Evolutionary conservation across 2,329 filamentous ascomycete species (phyloP).

Genomic region (Neopestalotiopsis sp.): DNA sequence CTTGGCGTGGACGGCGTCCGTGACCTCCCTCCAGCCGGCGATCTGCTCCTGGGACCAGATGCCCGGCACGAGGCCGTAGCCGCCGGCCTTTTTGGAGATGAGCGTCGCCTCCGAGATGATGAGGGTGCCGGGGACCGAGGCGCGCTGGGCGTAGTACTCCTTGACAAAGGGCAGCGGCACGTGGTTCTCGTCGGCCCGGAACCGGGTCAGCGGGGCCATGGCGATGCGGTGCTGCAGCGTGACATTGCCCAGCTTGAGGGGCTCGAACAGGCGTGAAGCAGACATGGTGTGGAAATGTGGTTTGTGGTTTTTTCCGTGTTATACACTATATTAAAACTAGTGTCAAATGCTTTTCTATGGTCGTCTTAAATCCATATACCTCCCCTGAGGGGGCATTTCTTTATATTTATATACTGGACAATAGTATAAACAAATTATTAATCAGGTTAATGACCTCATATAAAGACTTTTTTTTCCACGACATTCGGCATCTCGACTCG

Average conservation of each 20-base stretch:
- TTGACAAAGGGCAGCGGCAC: conserved; percentile 39
- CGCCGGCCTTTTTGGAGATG: conserved; percentile 52
- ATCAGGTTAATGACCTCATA: conserved; percentile 8
- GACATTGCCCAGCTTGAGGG: conserved; percentile 49
- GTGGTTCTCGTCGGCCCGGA: conserved; percentile 49
- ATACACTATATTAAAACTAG: not conserved
- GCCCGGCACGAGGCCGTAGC: conserved; percentile 54
- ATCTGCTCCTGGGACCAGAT: conserved; percentile 59
- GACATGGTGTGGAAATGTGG: conserved; percentile 8
- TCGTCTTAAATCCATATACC: not conserved
- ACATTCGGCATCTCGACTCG: conserved; percentile 5
- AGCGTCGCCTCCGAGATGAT: conserved; percentile 62
- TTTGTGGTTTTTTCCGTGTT: not conserved
- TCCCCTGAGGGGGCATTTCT: not conserved
- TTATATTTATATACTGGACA: conserved; percentile 1
- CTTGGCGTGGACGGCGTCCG: conserved; percentile 62
- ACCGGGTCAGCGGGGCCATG: conserved; percentile 57
- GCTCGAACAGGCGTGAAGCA: conserved; percentile 41
- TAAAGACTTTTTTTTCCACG: not conserved
- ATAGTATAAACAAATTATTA: conserved; percentile 3
- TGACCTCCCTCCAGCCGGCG: conserved; percentile 60
- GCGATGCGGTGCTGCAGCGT: conserved; percentile 56
- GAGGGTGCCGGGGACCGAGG: conserved; percentile 47
- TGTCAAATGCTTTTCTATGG: not conserved
- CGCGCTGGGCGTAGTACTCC: conserved; percentile 51